Evolutionary conservation across 140 eudicot genomes (phyloP).

Genomic region (Bidens hawaiensis): DNA sequence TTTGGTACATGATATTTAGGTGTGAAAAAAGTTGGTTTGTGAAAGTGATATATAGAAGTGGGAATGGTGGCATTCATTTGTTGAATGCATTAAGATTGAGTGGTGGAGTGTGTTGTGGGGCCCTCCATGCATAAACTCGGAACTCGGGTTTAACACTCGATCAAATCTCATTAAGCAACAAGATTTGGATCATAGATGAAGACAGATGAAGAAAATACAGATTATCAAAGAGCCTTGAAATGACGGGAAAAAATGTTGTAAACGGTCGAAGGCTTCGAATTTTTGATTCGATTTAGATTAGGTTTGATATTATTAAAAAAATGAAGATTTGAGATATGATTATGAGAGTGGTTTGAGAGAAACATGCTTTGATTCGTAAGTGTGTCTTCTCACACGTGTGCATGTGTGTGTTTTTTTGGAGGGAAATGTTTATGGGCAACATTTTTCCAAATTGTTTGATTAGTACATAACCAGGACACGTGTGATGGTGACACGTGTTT

Average conservation of each 20-base stretch:
- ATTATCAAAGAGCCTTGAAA: background rate
- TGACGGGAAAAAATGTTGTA: too few species aligned
- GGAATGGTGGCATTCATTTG: conserved; percentile 45
- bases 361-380: conserved; percentile 35
- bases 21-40: conserved; percentile 42
- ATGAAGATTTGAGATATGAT: conserved; percentile 24
- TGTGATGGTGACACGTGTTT: conserved; percentile 39
- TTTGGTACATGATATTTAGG: conserved; percentile 60
- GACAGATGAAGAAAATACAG: background rate
- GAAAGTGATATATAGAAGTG: conserved; percentile 29
- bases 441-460: conserved; percentile 23
- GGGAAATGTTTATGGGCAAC: conserved; percentile 45
- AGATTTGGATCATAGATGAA: background rate
- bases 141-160: background rate
- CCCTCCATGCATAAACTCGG: conserved; percentile 17
- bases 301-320: conserved; percentile 4
- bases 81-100: conserved; percentile 32
- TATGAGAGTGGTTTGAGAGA: conserved; percentile 52
- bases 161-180: background rate
- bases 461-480: conserved; percentile 35
- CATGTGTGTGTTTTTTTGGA: conserved; percentile 55
- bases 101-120: conserved; percentile 46
- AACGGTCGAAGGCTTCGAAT: background rate
- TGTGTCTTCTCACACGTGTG: conserved; percentile 51
- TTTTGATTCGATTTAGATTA: conserved; percentile 2